These are phyloP conservation scores for Galerina marginata DNA, from an alignment of 768 basidiomycete species.

Conservation along the genomic window DNA sequence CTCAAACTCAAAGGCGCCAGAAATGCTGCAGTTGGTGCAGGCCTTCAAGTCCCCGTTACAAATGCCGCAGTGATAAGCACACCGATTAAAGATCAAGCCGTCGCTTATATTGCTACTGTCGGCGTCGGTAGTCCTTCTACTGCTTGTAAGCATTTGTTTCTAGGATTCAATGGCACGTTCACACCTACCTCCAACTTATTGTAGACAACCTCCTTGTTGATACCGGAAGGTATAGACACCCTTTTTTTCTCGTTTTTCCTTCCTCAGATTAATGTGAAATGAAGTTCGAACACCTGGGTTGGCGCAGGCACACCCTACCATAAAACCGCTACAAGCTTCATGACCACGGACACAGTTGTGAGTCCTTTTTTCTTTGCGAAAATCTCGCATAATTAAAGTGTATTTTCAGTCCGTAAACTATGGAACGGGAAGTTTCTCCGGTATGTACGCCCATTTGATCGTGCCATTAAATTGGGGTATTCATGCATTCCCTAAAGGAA, in stretches of 20 bases:
- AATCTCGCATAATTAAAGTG: no score
- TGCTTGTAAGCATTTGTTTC: slow-evolving; percentile 42
- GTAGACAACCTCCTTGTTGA: slow-evolving; percentile 62
- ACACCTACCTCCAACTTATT: neutral
- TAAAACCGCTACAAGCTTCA: slow-evolving; percentile 52
- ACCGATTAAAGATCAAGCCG: slow-evolving; percentile 39
- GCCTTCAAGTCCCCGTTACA: slow-evolving; percentile 22
- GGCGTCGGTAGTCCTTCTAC: slow-evolving; percentile 61
- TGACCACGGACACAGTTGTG: slow-evolving; percentile 55
- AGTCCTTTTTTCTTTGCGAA: slow-evolving; percentile 23
- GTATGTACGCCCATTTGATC: slow-evolving; percentile 29
- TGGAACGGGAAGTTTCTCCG: slow-evolving; percentile 63
- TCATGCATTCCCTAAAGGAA: neutral
- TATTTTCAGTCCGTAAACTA: slow-evolving; percentile 51
- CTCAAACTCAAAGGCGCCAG: slow-evolving; percentile 27
- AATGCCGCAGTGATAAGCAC: slow-evolving; percentile 47
- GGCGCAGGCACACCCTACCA: slow-evolving; percentile 53
- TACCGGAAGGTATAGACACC: slow-evolving; percentile 50
- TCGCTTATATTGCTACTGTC: slow-evolving; percentile 51
- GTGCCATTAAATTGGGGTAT: no score
- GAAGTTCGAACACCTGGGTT: slow-evolving; percentile 73
- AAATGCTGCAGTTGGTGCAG: slow-evolving; percentile 25
- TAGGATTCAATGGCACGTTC: neutral
- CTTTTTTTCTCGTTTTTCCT: neutral
- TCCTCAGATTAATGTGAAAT: slow-evolving; percentile 18